These are phyloP conservation scores for Tieghemostelium lacteum DNA, from an alignment of 78 protist species.

Conservation along the genomic window DNA sequence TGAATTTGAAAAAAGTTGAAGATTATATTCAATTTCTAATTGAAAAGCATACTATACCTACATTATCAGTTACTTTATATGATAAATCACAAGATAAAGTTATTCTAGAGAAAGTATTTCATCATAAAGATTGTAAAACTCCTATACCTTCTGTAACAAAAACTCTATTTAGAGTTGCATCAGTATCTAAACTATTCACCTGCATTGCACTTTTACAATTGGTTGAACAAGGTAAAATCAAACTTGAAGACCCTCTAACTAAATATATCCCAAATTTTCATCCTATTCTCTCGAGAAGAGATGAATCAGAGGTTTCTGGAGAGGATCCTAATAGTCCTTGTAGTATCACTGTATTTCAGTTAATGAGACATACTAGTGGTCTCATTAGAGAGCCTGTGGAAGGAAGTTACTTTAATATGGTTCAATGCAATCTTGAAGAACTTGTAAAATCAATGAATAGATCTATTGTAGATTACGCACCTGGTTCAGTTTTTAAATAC, in stretches of 20 bases:
- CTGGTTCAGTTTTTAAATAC: conserved; percentile 23
- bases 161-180: conserved; percentile 49
- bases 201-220: conserved; percentile 30
- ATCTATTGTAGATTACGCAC: conserved; percentile 5
- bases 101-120: not conserved
- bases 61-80: not conserved
- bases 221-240: conserved; percentile 26
- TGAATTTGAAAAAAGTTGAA: too few relatives aligned
- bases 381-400: conserved; percentile 63
- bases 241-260: conserved; percentile 34
- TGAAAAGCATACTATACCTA: not conserved
- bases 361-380: conserved; percentile 66
- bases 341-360: conserved; percentile 43
- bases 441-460: conserved; percentile 28
- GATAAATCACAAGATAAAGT: not conserved
- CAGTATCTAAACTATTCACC: conserved; percentile 63
- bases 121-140: conserved; percentile 27
- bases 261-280: conserved; percentile 57
- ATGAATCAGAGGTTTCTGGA: not conserved
- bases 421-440: conserved; percentile 27
- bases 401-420: conserved; percentile 47
- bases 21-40: not conserved
- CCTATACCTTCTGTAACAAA: conserved; percentile 28
- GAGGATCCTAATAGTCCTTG: not conserved
- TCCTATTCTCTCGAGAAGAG: not conserved